Evolutionary conservation across 2,329 filamentous ascomycete genomes (phyloP).

Genomic region (Sporothrix schenckii): DNA sequence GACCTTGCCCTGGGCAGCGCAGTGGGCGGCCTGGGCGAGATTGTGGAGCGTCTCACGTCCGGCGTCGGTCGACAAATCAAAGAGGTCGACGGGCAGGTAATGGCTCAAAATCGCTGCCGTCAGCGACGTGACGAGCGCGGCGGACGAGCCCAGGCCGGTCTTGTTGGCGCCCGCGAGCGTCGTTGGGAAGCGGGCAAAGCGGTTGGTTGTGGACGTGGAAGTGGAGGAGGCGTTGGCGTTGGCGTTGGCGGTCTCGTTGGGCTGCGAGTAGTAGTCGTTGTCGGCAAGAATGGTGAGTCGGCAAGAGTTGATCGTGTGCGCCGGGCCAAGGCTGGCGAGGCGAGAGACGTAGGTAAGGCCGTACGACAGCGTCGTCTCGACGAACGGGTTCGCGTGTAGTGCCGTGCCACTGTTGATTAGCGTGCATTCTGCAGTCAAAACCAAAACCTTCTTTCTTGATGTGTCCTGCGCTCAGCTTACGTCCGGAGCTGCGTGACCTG

Average conservation of each 20-base stretch:
- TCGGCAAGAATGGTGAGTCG: slow-evolving; percentile 88
- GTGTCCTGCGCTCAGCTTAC: slow-evolving; percentile 57
- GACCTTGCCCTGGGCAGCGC: slow-evolving; percentile 94
- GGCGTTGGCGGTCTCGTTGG: slow-evolving; percentile 44
- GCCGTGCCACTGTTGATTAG: slow-evolving; percentile 48
- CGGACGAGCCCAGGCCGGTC: slow-evolving; percentile 92
- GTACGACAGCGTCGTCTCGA: slow-evolving; percentile 88
- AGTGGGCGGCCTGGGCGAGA: slow-evolving; percentile 89
- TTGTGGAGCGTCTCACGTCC: slow-evolving; percentile 76
- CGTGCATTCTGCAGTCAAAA: not conserved
- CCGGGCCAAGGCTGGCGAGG: slow-evolving; percentile 45
- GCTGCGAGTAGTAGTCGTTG: slow-evolving; percentile 92
- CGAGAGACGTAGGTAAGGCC: slow-evolving; percentile 76
- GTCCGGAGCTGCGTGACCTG: slow-evolving; percentile 75
- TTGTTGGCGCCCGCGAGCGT: slow-evolving; percentile 82
- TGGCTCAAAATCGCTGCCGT: slow-evolving; percentile 75
- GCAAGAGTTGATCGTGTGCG: slow-evolving; percentile 64
- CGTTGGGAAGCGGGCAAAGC: slow-evolving; percentile 78
- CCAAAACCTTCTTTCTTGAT: too few species aligned
- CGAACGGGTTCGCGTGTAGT: slow-evolving; percentile 72
- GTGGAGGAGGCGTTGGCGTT: slow-evolving; percentile 32
- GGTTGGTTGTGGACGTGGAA: slow-evolving; percentile 42
- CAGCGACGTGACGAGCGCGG: slow-evolving; percentile 87
- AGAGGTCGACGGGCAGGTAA: slow-evolving; percentile 63
- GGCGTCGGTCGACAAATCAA: slow-evolving; percentile 58